Percentiles rank a stretch among this genome's conserved stretches.
phyloP scores from a whole-genome alignment of 352 stramenopile genomes.

The Pythium insidiosum region DNA sequence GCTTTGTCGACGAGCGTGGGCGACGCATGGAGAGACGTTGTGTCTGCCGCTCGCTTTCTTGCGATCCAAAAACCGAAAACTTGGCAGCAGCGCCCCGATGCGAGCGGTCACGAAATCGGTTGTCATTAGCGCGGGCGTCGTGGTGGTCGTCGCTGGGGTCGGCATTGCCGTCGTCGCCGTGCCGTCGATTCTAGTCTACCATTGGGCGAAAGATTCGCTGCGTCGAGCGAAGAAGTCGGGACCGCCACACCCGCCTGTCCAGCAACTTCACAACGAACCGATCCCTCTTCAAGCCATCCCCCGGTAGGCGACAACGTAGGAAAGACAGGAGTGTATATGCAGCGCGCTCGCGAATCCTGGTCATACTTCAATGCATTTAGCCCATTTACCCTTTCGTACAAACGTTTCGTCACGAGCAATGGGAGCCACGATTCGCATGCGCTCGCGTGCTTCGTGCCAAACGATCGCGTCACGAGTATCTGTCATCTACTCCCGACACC shows the following conservation, averaged over 20 bases:
- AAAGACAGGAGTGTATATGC: too few relatives aligned
- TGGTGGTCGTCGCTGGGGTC: constrained; percentile 40
- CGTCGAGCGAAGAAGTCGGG: too few relatives aligned
- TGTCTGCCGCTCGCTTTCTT: constrained; percentile 64
- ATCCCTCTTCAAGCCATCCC: too few relatives aligned
- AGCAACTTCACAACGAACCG: too few relatives aligned
- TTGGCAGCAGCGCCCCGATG: constrained; percentile 52
- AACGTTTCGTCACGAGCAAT: too few relatives aligned
- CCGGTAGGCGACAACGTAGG: too few relatives aligned
- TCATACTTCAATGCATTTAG: too few relatives aligned
- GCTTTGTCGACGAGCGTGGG: constrained; percentile 62
- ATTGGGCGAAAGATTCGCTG: constrained; percentile 41
- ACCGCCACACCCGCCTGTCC: too few relatives aligned
- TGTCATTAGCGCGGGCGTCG: constrained; percentile 36
- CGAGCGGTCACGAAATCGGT: constrained; percentile 65
- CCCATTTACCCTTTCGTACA: too few relatives aligned
- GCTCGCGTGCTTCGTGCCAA: too few relatives aligned
- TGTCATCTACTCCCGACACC: not conserved
- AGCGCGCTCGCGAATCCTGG: too few relatives aligned
- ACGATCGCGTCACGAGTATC: constrained; percentile 1
- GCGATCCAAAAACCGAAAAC: constrained; percentile 55
- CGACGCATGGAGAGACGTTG: constrained; percentile 62
- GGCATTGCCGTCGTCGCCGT: constrained; percentile 62
- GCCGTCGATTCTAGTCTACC: constrained; percentile 54
- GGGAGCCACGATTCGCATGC: too few relatives aligned